Conservation (phyloP, 768 basidiomycete species). For the button mushroom (Agaricus bisporus) region DNA sequence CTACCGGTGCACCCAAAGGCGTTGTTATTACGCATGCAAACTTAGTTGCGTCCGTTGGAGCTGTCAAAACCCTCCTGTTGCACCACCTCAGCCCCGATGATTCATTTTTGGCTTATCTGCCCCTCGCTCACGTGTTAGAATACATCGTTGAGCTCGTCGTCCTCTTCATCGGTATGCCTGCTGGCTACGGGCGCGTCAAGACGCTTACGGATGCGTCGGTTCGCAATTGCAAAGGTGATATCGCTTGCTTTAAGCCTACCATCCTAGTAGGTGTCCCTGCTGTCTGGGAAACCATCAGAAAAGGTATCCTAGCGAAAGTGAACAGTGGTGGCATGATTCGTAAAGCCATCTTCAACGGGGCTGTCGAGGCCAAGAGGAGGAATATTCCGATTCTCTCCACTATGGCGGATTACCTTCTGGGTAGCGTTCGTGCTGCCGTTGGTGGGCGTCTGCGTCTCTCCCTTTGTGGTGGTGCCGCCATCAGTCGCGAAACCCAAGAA, state of each 20-base stretch:
- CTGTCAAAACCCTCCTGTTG: slow-evolving; percentile 65
- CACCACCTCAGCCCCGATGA: slow-evolving; percentile 57
- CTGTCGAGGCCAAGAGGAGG: slow-evolving; percentile 69
- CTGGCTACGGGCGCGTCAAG: slow-evolving; percentile 91
- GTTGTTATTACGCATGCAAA: slow-evolving; percentile 86
- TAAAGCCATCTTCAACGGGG: slow-evolving; percentile 75
- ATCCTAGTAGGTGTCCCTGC: slow-evolving; percentile 95
- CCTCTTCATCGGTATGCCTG: slow-evolving; percentile 70
- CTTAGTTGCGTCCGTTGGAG: slow-evolving; percentile 81
- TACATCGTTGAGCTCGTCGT: slow-evolving; percentile 85
- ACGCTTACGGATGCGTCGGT: slow-evolving; percentile 94
- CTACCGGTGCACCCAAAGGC: slow-evolving; percentile 92
- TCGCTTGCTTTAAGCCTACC: slow-evolving; percentile 75
- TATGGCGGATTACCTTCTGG: slow-evolving; percentile 77
- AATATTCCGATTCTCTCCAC: slow-evolving; percentile 57
- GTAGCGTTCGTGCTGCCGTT: slow-evolving; percentile 72
- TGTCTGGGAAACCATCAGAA: slow-evolving; percentile 95
- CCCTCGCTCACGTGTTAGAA: slow-evolving; percentile 93
- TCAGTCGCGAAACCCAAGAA: slow-evolving; percentile 85
- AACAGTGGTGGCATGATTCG: slow-evolving; percentile 59
- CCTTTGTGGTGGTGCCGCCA: slow-evolving; percentile 80
- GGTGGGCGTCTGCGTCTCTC: slow-evolving; percentile 83
- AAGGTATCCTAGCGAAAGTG: slow-evolving; percentile 85
- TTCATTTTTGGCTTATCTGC: slow-evolving; percentile 85
- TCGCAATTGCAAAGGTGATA: slow-evolving; percentile 80